These are phyloP conservation scores for Parathielavia hyrcaniae DNA, from an alignment of 495 filamentous ascomycete species.

Conservation along the genomic window DNA sequence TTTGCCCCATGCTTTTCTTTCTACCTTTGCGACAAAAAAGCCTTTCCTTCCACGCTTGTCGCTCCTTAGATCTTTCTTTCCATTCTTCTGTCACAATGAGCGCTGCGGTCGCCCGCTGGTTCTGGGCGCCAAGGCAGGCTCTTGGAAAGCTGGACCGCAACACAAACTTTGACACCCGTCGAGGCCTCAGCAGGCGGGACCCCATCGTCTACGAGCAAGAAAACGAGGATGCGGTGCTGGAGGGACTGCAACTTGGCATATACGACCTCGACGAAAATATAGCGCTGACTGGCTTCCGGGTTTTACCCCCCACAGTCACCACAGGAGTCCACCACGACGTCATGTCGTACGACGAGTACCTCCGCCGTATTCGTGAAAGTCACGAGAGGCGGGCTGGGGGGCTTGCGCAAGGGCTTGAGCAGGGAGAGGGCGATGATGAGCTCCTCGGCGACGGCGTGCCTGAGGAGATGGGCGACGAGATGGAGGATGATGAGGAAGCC, in stretches of 20 bases:
- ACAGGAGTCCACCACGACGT: constrained; percentile 6
- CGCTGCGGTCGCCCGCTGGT: not conserved
- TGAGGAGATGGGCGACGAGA: constrained; percentile 22
- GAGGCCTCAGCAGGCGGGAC: constrained; percentile 11
- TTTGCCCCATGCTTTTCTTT: not conserved
- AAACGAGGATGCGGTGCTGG: constrained; percentile 18
- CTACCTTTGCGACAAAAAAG: no score
- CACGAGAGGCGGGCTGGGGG: constrained; percentile 14
- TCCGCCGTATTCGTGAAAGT: not conserved
- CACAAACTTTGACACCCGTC: constrained; percentile 19
- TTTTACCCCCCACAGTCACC: constrained; percentile 9
- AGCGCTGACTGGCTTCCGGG: constrained; percentile 21
- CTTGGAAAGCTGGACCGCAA: constrained; percentile 22
- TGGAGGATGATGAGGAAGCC: not conserved
- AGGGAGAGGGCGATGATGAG: constrained; percentile 21
- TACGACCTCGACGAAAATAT: constrained; percentile 24
- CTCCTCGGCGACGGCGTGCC: constrained; percentile 25
- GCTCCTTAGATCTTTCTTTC: not conserved
- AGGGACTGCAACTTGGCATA: constrained; percentile 19
- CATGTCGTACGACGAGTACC: constrained; percentile 21
- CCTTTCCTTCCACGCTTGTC: not conserved
- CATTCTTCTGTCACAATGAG: constrained; percentile 4
- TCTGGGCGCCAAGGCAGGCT: constrained; percentile 5
- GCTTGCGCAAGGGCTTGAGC: constrained; percentile 1
- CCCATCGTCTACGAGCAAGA: constrained; percentile 28